Evolutionary conservation across 768 basidiomycete genomes (phyloP).

Genomic region (Boletus rufocinnamomeus): DNA sequence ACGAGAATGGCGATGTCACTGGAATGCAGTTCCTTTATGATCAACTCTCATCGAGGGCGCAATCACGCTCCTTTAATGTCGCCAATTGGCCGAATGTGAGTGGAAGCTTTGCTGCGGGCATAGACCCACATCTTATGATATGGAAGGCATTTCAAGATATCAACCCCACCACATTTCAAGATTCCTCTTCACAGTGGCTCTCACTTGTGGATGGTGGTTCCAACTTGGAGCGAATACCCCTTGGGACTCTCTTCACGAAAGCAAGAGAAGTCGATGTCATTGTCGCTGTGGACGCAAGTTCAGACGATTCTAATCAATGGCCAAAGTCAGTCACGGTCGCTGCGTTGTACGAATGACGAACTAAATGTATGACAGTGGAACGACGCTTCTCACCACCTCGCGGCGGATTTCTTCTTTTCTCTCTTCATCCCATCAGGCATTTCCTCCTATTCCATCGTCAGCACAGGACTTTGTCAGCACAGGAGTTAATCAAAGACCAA

Average conservation of each 20-base stretch:
- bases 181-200: slow-evolving; percentile 52
- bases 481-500: slow-evolving; percentile 66
- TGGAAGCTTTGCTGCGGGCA: slow-evolving; percentile 1
- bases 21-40: slow-evolving; percentile 50
- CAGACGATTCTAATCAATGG: slow-evolving; percentile 61
- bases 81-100: slow-evolving; percentile 66
- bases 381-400: slow-evolving; percentile 47
- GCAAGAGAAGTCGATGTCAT: slow-evolving; percentile 72
- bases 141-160: slow-evolving; percentile 53
- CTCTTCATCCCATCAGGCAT: slow-evolving; percentile 53
- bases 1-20: slow-evolving; percentile 11
- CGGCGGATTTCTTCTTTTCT: slow-evolving; percentile 47
- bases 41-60: slow-evolving; percentile 46
- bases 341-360: not conserved
- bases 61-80: slow-evolving; percentile 56
- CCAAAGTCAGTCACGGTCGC: slow-evolving; percentile 53
- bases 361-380: slow-evolving; percentile 45
- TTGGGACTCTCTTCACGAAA: slow-evolving; percentile 70
- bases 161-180: slow-evolving; percentile 50
- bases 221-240: slow-evolving; percentile 69
- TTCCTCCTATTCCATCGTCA: slow-evolving; percentile 63
- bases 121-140: not conserved
- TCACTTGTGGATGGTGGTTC: slow-evolving; percentile 72
- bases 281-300: slow-evolving; percentile 69
- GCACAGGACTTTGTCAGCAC: slow-evolving; percentile 53